Conservation (phyloP, 495 filamentous ascomycete species). For the Aspergillus leporis region DNA sequence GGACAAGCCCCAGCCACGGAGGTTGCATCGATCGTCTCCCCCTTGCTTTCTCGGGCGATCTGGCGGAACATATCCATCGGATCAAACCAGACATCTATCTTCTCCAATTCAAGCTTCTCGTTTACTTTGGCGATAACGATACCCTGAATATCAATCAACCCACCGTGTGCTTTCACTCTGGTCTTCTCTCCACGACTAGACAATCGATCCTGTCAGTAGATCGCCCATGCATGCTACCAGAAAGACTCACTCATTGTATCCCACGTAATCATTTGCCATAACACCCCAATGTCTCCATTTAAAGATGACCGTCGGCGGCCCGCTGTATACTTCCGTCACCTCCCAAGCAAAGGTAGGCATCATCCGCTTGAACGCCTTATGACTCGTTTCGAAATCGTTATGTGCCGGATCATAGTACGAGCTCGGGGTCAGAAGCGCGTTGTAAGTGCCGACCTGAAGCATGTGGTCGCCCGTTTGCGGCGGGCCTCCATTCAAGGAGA, state of each 20-base stretch:
- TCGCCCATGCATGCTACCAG: neutral
- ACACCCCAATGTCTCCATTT: conserved; percentile 66
- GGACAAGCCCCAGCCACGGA: conserved; percentile 5
- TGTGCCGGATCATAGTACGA: conserved; percentile 61
- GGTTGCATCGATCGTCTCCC: neutral
- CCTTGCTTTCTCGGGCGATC: conserved; percentile 36
- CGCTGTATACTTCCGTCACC: conserved; percentile 64
- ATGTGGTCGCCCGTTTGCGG: conserved; percentile 60
- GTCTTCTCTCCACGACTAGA: conserved; percentile 60
- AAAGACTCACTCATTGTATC: conserved; percentile 54
- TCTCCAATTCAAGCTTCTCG: conserved; percentile 55
- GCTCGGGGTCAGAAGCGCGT: conserved; percentile 60
- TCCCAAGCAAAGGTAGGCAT: conserved; percentile 73
- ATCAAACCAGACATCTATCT: conserved; percentile 63
- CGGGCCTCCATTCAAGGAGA: conserved; percentile 61
- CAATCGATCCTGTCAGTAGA: neutral
- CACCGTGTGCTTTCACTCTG: conserved; percentile 44
- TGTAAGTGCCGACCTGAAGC: conserved; percentile 67
- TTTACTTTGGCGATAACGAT: conserved; percentile 61
- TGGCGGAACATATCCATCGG: conserved; percentile 67
- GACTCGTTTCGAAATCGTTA: conserved; percentile 57
- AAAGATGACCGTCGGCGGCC: conserved; percentile 59
- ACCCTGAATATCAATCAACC: conserved; percentile 46
- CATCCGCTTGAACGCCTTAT: conserved; percentile 69
- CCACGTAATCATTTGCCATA: conserved; percentile 65